Percentiles rank a stretch among this genome's conserved stretches.
These are phyloP conservation scores for Candida cerambycidarum DNA, from an alignment of 805 yeast species.

Conservation along the genomic window DNA sequence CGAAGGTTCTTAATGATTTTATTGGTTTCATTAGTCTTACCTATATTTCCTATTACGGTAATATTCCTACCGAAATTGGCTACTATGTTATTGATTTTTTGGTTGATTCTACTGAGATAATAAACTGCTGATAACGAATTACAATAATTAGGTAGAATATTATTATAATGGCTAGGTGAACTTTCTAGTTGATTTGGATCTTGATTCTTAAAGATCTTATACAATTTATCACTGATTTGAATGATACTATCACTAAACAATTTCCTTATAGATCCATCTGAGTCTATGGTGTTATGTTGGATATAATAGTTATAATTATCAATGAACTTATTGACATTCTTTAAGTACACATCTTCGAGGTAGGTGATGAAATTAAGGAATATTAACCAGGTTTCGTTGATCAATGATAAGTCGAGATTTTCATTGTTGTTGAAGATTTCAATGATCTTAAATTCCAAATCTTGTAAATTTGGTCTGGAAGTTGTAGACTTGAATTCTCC, in stretches of 20 bases:
- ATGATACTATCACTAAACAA: slow-evolving; percentile 26
- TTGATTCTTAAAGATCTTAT: slow-evolving; percentile 28
- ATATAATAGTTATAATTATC: slow-evolving; percentile 38
- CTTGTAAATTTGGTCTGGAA: slow-evolving; percentile 22
- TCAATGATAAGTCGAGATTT: slow-evolving; percentile 39
- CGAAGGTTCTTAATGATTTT: slow-evolving; percentile 35
- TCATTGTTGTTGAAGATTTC: slow-evolving; percentile 39
- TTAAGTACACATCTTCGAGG: slow-evolving; percentile 30
- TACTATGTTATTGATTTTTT: slow-evolving; percentile 27
- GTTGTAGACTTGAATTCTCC: slow-evolving; percentile 31
- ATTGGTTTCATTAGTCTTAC: slow-evolving; percentile 36
- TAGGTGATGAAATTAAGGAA: slow-evolving; percentile 35
- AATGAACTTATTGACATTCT: slow-evolving; percentile 33
- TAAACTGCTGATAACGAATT: slow-evolving; percentile 42
- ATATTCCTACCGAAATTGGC: slow-evolving; percentile 32
- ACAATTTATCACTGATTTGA: slow-evolving; percentile 26
- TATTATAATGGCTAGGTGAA: slow-evolving; percentile 33
- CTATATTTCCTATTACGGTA: slow-evolving; percentile 32
- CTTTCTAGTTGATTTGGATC: slow-evolving; percentile 35
- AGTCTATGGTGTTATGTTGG: slow-evolving; percentile 26
- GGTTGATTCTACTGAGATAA: slow-evolving; percentile 30
- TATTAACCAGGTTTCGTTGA: slow-evolving; percentile 46
- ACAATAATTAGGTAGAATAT: slow-evolving; percentile 39
- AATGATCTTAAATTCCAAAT: slow-evolving; percentile 25
- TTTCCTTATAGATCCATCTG: slow-evolving; percentile 27